Conservation (phyloP, 805 yeast genomes). For the Suhomyces sp. region DNA sequence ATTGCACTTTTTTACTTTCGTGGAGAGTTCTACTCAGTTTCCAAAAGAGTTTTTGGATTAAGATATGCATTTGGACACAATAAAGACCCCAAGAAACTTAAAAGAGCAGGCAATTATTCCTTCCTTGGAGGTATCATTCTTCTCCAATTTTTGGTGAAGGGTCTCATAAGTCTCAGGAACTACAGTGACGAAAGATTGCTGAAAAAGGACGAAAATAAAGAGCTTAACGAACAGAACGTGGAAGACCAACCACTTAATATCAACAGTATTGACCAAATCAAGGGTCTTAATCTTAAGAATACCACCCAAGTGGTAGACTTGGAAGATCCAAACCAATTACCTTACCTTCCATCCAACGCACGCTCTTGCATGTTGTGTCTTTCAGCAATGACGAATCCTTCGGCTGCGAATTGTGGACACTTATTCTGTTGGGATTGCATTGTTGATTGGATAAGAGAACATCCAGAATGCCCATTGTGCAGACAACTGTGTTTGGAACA, state of each 20-base stretch:
- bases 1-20: conserved; percentile 78
- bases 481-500: conserved; percentile 66
- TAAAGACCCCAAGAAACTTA: conserved; percentile 41
- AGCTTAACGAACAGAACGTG: neutral
- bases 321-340: conserved; percentile 53
- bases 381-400: conserved; percentile 74
- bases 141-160: conserved; percentile 50
- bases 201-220: neutral
- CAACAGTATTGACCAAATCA: conserved; percentile 9
- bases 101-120: conserved; percentile 64
- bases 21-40: conserved; percentile 77
- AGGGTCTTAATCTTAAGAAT: conserved; percentile 4
- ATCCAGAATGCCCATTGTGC: conserved; percentile 90
- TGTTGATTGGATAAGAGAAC: conserved; percentile 84
- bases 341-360: conserved; percentile 68
- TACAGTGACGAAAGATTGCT: conserved; percentile 9
- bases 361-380: conserved; percentile 85
- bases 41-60: conserved; percentile 76
- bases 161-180: conserved; percentile 31
- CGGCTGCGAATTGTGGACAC: conserved; percentile 90
- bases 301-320: conserved; percentile 45
- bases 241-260: too few species aligned
- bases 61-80: conserved; percentile 74
- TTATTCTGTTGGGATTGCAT: conserved; percentile 91
- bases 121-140: conserved; percentile 65